These are phyloP conservation scores for Trichoderma harzianum DNA, from an alignment of 2,329 filamentous ascomycete genomes.

Conservation along the genomic window DNA sequence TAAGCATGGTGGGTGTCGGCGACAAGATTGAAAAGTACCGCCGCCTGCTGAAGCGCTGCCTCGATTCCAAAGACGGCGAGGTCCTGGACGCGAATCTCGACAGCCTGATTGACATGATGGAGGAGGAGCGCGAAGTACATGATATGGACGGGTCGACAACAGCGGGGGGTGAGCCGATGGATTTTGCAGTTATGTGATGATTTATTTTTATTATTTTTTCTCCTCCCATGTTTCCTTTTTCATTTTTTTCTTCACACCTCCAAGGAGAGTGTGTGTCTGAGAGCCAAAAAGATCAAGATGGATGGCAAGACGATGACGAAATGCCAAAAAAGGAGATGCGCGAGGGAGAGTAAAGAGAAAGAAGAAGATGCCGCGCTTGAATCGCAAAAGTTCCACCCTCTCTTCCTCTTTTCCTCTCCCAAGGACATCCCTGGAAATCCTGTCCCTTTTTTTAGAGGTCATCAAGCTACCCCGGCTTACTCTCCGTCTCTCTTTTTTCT, in stretches of 20 bases:
- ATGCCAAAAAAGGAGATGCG: neutral
- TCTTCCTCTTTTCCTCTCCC: neutral
- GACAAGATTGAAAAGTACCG: slow-evolving; percentile 73
- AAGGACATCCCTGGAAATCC: neutral
- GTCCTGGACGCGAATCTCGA: slow-evolving; percentile 64
- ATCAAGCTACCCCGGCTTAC: neutral
- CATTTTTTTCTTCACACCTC: neutral
- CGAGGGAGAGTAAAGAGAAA: neutral
- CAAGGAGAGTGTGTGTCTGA: neutral
- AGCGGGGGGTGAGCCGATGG: slow-evolving; percentile 32
- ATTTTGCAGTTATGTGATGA: slow-evolving; percentile 22
- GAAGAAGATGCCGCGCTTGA: neutral
- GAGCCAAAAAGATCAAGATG: neutral
- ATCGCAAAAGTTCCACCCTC: neutral
- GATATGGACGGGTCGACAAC: slow-evolving; percentile 32
- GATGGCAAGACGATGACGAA: neutral
- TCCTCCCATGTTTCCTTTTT: neutral
- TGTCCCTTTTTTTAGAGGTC: neutral
- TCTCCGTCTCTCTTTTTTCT: neutral
- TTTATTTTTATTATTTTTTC: neutral
- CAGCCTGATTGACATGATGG: slow-evolving; percentile 60
- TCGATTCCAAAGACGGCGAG: slow-evolving; percentile 64
- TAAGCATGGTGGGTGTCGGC: slow-evolving; percentile 66
- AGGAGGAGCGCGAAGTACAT: slow-evolving; percentile 54
- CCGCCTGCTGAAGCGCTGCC: slow-evolving; percentile 63